A percentile compares a stretch with the other conserved stretches of the same genome.
Evolutionary conservation across 257 asterid genomes (phyloP).

Genomic region (Cynanchum wilfordii): DNA sequence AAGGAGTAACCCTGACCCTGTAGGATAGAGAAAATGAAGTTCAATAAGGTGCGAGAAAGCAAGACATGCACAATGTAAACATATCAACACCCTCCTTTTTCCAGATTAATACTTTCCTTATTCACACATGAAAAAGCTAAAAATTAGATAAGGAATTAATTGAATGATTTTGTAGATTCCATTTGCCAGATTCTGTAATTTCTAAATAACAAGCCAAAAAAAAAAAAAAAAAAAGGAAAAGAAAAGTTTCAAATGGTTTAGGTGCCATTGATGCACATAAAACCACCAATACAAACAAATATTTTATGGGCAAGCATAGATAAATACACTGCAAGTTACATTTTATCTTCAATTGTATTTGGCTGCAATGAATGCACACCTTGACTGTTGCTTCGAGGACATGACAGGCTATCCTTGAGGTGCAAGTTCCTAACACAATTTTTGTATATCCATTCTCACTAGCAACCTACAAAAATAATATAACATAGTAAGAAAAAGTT

Average conservation of each 20-base stretch:
- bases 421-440: constrained; percentile 62
- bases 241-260: background rate
- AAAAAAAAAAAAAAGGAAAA: too few relatives aligned
- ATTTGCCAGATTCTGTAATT: background rate
- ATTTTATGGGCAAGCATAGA: background rate
- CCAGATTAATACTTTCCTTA: background rate
- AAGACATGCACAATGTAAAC: background rate
- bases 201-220: background rate
- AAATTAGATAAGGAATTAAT: background rate
- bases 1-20: constrained; percentile 93
- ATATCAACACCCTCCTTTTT: background rate
- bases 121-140: background rate
- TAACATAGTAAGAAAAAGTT: background rate
- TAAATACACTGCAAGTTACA: background rate
- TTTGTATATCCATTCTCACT: constrained; percentile 74
- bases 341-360: background rate
- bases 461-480: constrained; percentile 57
- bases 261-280: background rate
- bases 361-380: constrained; percentile 32
- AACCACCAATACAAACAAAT: background rate
- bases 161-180: background rate
- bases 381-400: constrained; percentile 96
- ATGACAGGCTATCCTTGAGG: constrained; percentile 84
- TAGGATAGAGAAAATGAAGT: constrained; percentile 5
- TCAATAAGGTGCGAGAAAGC: background rate